Base-by-base conservation (phyloP, 169 alveolate species). In the Plasmodium coatneyi region DNA sequence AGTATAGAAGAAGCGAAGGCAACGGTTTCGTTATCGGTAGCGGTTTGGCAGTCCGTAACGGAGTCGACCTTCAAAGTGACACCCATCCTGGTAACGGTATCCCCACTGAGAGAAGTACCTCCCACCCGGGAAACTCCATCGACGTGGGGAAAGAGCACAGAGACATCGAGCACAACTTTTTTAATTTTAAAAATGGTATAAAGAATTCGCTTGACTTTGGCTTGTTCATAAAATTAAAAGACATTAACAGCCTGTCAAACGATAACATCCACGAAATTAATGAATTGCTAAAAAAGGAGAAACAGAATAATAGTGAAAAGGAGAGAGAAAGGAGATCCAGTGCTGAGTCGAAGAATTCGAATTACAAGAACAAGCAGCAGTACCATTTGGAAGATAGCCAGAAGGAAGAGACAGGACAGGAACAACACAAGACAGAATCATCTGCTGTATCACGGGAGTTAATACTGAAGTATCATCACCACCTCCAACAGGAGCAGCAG, bases 201-300 rank as follows among this genome's bases (percentile, higher is more conserved):
- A 52, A 36, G 0, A 52, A 52, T 39, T 80, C 87, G 30, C 54
- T 49, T 7, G 87, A 80, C 66, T 80, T 80, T 28, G 87, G 87
- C 32, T 4, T 80, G 36, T 80, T 52, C 36, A 52, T 80, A 80
- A 80, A 80, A 80, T 41, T 80, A 49, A 80, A 80, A 80, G 87
- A 80, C 36, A 30, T 80, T 10, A 80, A 80, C 7, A 52, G 76
- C 39, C 14, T 49, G 16, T 70, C 60, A 80, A 79, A 79, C 56
- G 70, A 80, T 39, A 80, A 52, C 10, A 25, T 80, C 10, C 87
- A 49, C 36, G 60, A 80, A 80, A 80, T 80, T 49, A 80, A 80
- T 49, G 70, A 80, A 25, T 32, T 80, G 19, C 7, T 80, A n/a
- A 80, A 25, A 39, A 52, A 80, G 87, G 87, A 80, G 70, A 79